Base-by-base conservation (phyloP, 371 early-diverging fungal genomes). In the Batkoa obscura region DNA sequence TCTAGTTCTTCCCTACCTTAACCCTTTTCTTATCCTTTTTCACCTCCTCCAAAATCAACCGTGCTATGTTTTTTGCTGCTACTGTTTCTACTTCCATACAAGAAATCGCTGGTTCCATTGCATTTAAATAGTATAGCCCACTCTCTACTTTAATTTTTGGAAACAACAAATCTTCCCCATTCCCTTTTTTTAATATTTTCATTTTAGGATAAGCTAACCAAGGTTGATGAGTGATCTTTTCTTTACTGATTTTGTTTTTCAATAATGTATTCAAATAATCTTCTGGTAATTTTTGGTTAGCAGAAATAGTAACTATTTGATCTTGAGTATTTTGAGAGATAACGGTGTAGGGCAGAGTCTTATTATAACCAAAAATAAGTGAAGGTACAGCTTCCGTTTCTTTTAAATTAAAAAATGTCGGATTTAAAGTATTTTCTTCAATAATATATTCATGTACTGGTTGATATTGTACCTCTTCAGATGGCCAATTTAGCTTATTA, bases 191-290 rank as follows among this genome's bases (percentile, higher is more conserved):
- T 23, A 23, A 23, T 6, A 23, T 6, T 9, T 38, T 33, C 55
- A 55, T 55, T 6, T 4, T 33, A 32, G 55, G 55, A 43, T 55
- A 55, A 3, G 55, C 55, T 12, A 32, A 0, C 55, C 55, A 55
- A n/a, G 15, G 3, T 32, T 38, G 8, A 32, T 30, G 43, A 3
- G n/a, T 23, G 2, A 55, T n/a, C 3, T 45, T 15, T 23, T 10
- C 10, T 13, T n/a, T 2, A 8, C 6, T 15, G 4, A 32, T 23
- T 23, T 23, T 10, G 13, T 17, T 38, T 6, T 23, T 30, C 3
- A 55, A 15, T 13, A 55, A 13, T 13, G 31, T 55, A n/a, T 17
- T 2, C 43, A 55, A 32, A 5, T 12, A 6, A 13, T 55, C 55
- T 8, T 23, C 13, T 13, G 12, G 41, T 4, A 55, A 12, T 2